phyloP scores from a whole-genome alignment of 2,329 filamentous ascomycete genomes.

The Nothophaeocryptopus gaeumannii region DNA sequence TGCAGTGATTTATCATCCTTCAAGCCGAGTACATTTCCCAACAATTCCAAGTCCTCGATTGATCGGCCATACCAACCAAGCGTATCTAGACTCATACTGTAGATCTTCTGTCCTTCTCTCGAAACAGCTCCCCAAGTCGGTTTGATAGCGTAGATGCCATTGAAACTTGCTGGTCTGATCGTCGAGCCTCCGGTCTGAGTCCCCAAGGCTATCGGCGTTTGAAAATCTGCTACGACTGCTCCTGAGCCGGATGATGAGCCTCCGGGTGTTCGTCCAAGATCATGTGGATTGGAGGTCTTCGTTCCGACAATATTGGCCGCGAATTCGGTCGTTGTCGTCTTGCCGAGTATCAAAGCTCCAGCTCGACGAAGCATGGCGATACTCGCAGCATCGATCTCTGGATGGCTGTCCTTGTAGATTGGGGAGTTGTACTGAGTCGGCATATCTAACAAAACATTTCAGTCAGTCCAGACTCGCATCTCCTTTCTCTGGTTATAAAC shows the following conservation, averaged over 20 bases:
- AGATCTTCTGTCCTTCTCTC: slow-evolving; percentile 60
- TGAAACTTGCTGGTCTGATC: slow-evolving; percentile 63
- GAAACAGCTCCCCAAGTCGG: slow-evolving; percentile 64
- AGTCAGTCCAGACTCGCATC: too few species aligned
- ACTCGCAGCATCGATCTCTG: slow-evolving; percentile 52
- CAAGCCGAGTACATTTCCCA: slow-evolving; percentile 55
- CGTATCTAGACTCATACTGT: slow-evolving; percentile 60
- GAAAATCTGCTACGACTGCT: slow-evolving; percentile 64
- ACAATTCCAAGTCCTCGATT: slow-evolving; percentile 56
- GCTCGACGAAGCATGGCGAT: slow-evolving; percentile 53
- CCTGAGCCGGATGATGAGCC: slow-evolving; percentile 67
- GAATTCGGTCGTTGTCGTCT: slow-evolving; percentile 64
- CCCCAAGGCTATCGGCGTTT: slow-evolving; percentile 59
- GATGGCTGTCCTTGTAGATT: slow-evolving; percentile 49
- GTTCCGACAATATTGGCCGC: slow-evolving; percentile 55
- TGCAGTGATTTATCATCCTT: slow-evolving; percentile 46
- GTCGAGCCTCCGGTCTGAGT: slow-evolving; percentile 66
- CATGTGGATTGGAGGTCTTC: slow-evolving; percentile 57
- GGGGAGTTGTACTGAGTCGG: slow-evolving; percentile 57
- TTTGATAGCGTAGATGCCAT: slow-evolving; percentile 63
- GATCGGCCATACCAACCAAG: slow-evolving; percentile 59
- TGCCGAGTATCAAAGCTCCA: slow-evolving; percentile 58
- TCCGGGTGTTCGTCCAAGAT: slow-evolving; percentile 56
- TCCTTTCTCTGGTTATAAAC: neutral
- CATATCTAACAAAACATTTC: slow-evolving; percentile 45